Conservation (phyloP, 768 basidiomycete species). For the Boletellus emodensis region DNA sequence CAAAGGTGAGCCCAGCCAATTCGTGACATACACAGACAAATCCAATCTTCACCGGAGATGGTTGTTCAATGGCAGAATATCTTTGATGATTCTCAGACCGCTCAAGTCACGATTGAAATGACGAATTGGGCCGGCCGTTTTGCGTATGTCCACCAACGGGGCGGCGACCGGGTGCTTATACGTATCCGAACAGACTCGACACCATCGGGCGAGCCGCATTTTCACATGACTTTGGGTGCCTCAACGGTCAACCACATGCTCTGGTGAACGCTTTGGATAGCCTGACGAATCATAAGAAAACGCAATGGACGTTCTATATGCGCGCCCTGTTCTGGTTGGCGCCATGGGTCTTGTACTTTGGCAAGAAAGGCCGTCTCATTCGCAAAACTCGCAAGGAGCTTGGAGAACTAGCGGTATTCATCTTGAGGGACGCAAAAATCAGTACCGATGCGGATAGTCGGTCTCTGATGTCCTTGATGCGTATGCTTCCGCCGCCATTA, state of each 20-base stretch:
- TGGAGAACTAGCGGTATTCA: conserved; percentile 45
- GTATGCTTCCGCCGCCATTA: conserved; percentile 29
- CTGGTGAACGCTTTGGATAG: conserved; percentile 53
- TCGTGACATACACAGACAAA: neutral
- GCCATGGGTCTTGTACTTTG: conserved; percentile 51
- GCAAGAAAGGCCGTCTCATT: conserved; percentile 58
- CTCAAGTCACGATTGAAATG: conserved; percentile 48
- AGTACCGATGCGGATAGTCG: conserved; percentile 40
- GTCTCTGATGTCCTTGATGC: conserved; percentile 53
- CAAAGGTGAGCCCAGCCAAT: conserved; percentile 26
- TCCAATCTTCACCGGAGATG: conserved; percentile 28
- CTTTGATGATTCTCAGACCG: conserved; percentile 38
- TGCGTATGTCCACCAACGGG: conserved; percentile 41
- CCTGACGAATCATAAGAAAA: conserved; percentile 59
- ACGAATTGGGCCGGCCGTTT: conserved; percentile 59
- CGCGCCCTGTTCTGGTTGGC: conserved; percentile 60
- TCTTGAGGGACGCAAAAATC: conserved; percentile 53
- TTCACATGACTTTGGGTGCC: conserved; percentile 56
- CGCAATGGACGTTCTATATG: conserved; percentile 57
- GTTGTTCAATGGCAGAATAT: conserved; percentile 47
- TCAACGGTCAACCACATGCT: conserved; percentile 45
- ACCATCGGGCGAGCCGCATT: conserved; percentile 61
- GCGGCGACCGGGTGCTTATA: neutral
- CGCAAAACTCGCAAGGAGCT: conserved; percentile 50
- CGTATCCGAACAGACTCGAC: conserved; percentile 42